phyloP scores from a whole-genome alignment of 2,329 filamentous ascomycete genomes.

The Fusarium sp. region DNA sequence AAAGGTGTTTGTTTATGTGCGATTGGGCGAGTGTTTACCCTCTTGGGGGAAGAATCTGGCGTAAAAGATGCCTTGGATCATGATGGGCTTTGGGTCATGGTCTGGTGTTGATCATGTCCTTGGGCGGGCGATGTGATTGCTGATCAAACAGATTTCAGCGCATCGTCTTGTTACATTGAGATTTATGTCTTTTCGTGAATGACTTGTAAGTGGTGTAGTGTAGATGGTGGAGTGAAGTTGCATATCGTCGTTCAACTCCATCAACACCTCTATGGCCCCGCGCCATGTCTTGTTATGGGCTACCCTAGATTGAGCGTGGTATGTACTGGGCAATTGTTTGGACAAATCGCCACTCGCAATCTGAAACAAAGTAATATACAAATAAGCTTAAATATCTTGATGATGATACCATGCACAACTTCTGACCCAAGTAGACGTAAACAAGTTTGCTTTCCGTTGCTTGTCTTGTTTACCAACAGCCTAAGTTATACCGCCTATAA shows the following conservation, averaged over 20 bases:
- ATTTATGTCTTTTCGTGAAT: neutral
- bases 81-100: slow-evolving; percentile 47
- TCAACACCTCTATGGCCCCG: neutral
- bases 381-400: neutral
- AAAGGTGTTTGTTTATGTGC: neutral
- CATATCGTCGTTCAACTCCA: neutral
- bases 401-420: neutral
- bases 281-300: neutral
- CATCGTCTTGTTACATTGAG: neutral
- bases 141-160: neutral
- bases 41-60: slow-evolving; percentile 74
- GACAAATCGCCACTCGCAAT: neutral
- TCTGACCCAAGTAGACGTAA: neutral
- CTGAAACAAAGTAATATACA: neutral
- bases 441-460: neutral
- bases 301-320: slow-evolving; percentile 21
- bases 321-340: neutral
- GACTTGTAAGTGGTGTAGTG: neutral
- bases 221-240: slow-evolving; percentile 7
- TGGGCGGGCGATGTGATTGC: neutral
- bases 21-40: slow-evolving; percentile 55
- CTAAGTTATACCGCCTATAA: slow-evolving; percentile 11
- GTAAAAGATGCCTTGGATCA: slow-evolving; percentile 79
- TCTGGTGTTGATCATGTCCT: slow-evolving; percentile 23
- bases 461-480: slow-evolving; percentile 9